These are phyloP conservation scores for Grammothele lineata DNA, from an alignment of 768 basidiomycete species.

Conservation along the genomic window DNA sequence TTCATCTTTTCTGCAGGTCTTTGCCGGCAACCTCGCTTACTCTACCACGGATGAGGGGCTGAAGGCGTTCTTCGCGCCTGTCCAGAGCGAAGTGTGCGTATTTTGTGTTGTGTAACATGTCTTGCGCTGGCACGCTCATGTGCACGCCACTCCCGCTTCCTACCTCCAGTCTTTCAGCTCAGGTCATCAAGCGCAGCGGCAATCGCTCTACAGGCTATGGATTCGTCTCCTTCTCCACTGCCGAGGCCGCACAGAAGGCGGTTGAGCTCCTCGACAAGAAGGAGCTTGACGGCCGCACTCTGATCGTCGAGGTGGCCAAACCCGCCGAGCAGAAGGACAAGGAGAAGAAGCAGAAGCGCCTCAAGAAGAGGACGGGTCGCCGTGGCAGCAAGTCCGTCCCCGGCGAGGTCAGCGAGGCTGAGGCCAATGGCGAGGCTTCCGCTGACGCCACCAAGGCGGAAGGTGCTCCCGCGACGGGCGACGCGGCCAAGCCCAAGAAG, in stretches of 20 bases:
- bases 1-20: slow-evolving; percentile 53
- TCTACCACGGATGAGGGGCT: slow-evolving; percentile 92
- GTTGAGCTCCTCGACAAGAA: slow-evolving; percentile 82
- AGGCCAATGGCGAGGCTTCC: slow-evolving; percentile 71
- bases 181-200: slow-evolving; percentile 78
- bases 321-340: slow-evolving; percentile 84
- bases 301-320: slow-evolving; percentile 92
- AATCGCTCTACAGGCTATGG: slow-evolving; percentile 87
- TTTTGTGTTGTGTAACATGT: slow-evolving; percentile 12
- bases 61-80: slow-evolving; percentile 88
- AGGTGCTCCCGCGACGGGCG: slow-evolving; percentile 50
- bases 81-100: slow-evolving; percentile 85
- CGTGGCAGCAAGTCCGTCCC: slow-evolving; percentile 84
- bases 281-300: slow-evolving; percentile 83
- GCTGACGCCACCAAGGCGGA: slow-evolving; percentile 44
- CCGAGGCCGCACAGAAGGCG: slow-evolving; percentile 82
- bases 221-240: slow-evolving; percentile 79
- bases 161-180: slow-evolving; percentile 62
- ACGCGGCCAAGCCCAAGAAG: slow-evolving; percentile 67
- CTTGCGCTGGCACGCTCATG: no score
- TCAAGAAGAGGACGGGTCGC: slow-evolving; percentile 77
- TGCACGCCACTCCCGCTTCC: slow-evolving; percentile 5
- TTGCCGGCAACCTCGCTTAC: slow-evolving; percentile 95
- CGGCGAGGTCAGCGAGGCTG: slow-evolving; percentile 87
- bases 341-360: slow-evolving; percentile 73